Evolutionary conservation across 1,284 basidiomycete genomes (phyloP), one percentile per base, ranked within the genome.

Genomic region (Sanghuangporus weigelae): DNA sequence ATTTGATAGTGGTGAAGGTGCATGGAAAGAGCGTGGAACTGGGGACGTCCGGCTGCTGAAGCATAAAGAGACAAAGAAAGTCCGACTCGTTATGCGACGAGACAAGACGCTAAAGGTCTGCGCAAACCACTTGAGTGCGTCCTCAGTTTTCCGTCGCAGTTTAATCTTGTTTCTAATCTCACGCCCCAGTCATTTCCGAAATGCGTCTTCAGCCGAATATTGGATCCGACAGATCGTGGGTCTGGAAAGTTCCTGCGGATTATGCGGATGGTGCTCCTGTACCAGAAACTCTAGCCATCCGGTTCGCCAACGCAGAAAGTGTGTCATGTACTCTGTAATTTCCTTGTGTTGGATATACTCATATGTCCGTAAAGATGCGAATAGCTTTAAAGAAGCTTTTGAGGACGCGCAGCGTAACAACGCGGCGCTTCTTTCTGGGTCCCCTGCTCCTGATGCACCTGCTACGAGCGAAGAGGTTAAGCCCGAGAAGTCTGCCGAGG

Each of bases 81-180:
- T 97, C 71, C 87, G 97, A 67, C 86, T 99, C 67, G 95, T 99
- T 74, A 99, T 99, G 97, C 85, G 97, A 79, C 92, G 97, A 77
- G 97, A 99, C 84, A 98, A 98, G 89, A 99, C 97, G 55, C 84
- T 96, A 77, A 99, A 99, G 79, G 96, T 99, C 76, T 99, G 97
- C 80, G 97, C 97, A 66, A 99, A 99, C 82, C 97, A 99, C 80
- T 81, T 86, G 70, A 86, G 96, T 98, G 73, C 79, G 94, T 87
- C 59, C 26, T 50, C 21, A 11, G 35, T 49, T 46, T n/a, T 7
- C 44, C 8, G 44, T 14, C 44, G 21, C 7, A 1, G 11, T n/a
- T n/a, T 1, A 46, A 14, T 11, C 26, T 46, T 46, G 7, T n/a
- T 54, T 59, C 50, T 35, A 7, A 54, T 16, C 62, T 19, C 50